phyloP scores from a whole-genome alignment of 495 filamentous ascomycete species.

The Thermochaetoides thermophila region DNA sequence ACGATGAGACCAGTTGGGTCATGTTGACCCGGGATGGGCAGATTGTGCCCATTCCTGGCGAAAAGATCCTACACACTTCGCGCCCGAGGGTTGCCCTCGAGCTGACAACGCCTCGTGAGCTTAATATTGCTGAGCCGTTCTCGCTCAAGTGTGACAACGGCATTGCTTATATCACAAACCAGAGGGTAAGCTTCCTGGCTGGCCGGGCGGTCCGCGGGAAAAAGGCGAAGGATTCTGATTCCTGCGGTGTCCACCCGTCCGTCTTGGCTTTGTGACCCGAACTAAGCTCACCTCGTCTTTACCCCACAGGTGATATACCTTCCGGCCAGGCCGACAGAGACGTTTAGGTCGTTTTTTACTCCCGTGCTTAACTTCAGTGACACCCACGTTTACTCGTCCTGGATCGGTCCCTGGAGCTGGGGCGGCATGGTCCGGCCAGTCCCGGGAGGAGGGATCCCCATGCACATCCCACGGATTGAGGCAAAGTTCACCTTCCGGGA shows the following conservation, averaged over 20 bases:
- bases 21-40: slow-evolving; percentile 36
- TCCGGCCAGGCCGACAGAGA: slow-evolving; percentile 48
- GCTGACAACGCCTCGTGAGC: slow-evolving; percentile 29
- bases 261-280: too few relatives aligned
- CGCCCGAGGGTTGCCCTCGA: slow-evolving; percentile 29
- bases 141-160: slow-evolving; percentile 33
- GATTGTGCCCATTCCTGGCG: slow-evolving; percentile 33
- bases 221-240: too few relatives aligned
- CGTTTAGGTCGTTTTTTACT: slow-evolving; percentile 75
- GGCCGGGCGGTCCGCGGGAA: too few relatives aligned
- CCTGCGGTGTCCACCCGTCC: too few relatives aligned
- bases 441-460: slow-evolving; percentile 67
- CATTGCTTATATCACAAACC: slow-evolving; percentile 73
- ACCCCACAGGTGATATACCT: slow-evolving; percentile 68
- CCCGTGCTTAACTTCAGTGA: slow-evolving; percentile 78
- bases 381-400: slow-evolving; percentile 78
- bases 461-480: slow-evolving; percentile 56
- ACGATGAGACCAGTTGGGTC: slow-evolving; percentile 37
- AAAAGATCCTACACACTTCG: slow-evolving; percentile 32
- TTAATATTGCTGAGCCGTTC: slow-evolving; percentile 28
- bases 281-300: slow-evolving; percentile 13
- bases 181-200: slow-evolving; percentile 59
- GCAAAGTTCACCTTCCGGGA: slow-evolving; percentile 83
- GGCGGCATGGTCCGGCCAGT: slow-evolving; percentile 64
- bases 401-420: slow-evolving; percentile 96